These are phyloP conservation scores for Casaregolazyma lundiana DNA, from an alignment of 1,139 yeast genomes.

Conservation along the genomic window DNA sequence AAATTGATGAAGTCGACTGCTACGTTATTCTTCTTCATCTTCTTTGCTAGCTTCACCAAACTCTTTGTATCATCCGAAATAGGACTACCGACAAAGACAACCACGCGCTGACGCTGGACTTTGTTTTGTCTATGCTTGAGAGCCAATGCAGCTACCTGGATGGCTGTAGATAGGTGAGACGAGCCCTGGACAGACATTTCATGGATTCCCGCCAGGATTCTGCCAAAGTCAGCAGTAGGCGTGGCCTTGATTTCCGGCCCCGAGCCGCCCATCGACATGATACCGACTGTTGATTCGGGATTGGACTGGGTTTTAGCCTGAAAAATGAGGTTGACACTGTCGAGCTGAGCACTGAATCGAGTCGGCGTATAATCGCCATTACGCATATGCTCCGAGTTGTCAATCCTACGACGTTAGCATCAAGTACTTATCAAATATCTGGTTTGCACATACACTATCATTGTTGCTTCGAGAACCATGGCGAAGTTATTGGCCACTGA, in stretches of 20 bases:
- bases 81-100: slow-evolving; percentile 89
- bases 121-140: slow-evolving; percentile 94
- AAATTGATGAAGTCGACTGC: slow-evolving; percentile 88
- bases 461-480: slow-evolving; percentile 95
- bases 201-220: slow-evolving; percentile 81
- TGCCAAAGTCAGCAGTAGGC: slow-evolving; percentile 82
- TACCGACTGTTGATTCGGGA: slow-evolving; percentile 92
- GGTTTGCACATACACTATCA: slow-evolving; percentile 55
- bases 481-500: slow-evolving; percentile 16
- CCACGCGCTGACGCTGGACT: slow-evolving; percentile 84
- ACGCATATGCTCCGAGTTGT: slow-evolving; percentile 92
- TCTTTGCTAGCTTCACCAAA: slow-evolving; percentile 80
- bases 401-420: slow-evolving; percentile 40
- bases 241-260: slow-evolving; percentile 84
- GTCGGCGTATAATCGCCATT: slow-evolving; percentile 92
- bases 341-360: slow-evolving; percentile 88
- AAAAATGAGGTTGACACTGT: slow-evolving; percentile 86
- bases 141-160: slow-evolving; percentile 96
- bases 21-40: slow-evolving; percentile 87
- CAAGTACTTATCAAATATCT: not conserved
- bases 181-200: slow-evolving; percentile 72
- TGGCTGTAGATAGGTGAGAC: slow-evolving; percentile 70
- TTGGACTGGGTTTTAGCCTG: slow-evolving; percentile 80
- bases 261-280: slow-evolving; percentile 79
- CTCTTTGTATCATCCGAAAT: slow-evolving; percentile 65